Evolutionary conservation across 2,329 filamentous ascomycete genomes (phyloP).

Genomic region (Dryadomyces quercus-mongolicae): DNA sequence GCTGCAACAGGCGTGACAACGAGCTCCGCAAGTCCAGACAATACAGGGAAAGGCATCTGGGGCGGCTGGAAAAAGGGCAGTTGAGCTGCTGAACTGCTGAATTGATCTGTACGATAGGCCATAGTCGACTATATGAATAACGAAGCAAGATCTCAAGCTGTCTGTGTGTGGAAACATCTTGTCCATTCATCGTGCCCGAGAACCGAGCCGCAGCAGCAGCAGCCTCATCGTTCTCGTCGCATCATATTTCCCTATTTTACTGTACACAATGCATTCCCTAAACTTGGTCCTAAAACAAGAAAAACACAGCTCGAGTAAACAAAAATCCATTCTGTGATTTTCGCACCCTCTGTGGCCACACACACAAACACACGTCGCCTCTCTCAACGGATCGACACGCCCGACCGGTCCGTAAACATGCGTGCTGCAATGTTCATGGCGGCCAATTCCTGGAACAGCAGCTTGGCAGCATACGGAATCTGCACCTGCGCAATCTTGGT

Average conservation of each 20-base stretch:
- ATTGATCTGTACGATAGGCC: background rate
- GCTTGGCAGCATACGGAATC: constrained; percentile 93
- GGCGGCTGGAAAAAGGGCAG: background rate
- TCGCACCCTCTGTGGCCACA: too few species aligned
- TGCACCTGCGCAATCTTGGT: constrained; percentile 96
- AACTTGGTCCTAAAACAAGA: background rate
- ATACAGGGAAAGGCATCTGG: background rate
- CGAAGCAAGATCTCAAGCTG: background rate
- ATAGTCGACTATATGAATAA: too few species aligned
- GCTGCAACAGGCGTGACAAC: background rate
- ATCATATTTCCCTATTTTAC: background rate
- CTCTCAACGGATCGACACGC: constrained; percentile 57
- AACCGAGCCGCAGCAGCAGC: too few species aligned
- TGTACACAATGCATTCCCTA: background rate
- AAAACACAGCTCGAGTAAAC: background rate
- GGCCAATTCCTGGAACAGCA: constrained; percentile 95
- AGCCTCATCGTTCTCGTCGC: too few species aligned
- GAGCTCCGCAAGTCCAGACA: background rate
- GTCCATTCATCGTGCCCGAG: too few species aligned
- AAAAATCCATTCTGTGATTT: background rate
- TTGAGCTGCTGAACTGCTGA: too few species aligned
- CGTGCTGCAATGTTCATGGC: constrained; percentile 97
- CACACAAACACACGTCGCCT: too few species aligned
- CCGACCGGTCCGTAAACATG: constrained; percentile 85
- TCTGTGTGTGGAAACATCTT: too few species aligned